Base-by-base conservation (phyloP, 345 rosid species). In the Syzygium aromaticum region DNA sequence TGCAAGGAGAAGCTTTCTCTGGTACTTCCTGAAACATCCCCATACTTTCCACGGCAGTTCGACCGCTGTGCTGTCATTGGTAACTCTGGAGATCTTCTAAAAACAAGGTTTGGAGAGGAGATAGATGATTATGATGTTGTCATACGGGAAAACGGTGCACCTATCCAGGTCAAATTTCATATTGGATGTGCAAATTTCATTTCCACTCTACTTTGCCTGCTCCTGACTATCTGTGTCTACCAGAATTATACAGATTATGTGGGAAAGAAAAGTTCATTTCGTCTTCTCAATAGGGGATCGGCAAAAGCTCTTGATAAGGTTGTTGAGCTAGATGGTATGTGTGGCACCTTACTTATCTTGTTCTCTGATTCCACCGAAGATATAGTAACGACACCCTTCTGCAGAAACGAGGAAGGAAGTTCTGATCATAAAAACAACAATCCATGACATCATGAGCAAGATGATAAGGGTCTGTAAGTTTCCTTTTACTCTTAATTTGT, bases 271-370 rank as follows among this genome's bases (percentile, higher is more conserved):
- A 94, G 98, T 84, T 91, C 95, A 86, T 96, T 96, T 87, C 98
- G 96, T 53, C 98, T 98, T 92, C 99, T 98, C 89, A 98, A 95
- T 86, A 91, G 99, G 89, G 99, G 98, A 84, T 95, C 99, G 88
- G 98, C 99, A 77, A 96, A 98, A 96, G 99, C 99, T 87, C 98
- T 96, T 82, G 99, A 98, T 90, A 96, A 98, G 92, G 99, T 98
- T 89, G 98, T 94, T 84, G 99, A 96, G 91, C 94, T 98, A 87
- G 99, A 96, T 92, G 98, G 99, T 98, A 95, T 87, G 83, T 83
- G 33, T 84, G 84, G 28, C 53, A 15, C 51, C 56, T 30, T 52
- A 13, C 84, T 86, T 89, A 27, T 88, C 89, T 52, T 7, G 6
- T 23, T 64, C 57, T 38, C 64, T 30, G 30, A 19, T 2, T 73